Evolutionary conservation across 202 grass and related monocot genomes (phyloP), one percentile per base, ranked within the genome.

Genomic region (Brachypodium distachyon): DNA sequence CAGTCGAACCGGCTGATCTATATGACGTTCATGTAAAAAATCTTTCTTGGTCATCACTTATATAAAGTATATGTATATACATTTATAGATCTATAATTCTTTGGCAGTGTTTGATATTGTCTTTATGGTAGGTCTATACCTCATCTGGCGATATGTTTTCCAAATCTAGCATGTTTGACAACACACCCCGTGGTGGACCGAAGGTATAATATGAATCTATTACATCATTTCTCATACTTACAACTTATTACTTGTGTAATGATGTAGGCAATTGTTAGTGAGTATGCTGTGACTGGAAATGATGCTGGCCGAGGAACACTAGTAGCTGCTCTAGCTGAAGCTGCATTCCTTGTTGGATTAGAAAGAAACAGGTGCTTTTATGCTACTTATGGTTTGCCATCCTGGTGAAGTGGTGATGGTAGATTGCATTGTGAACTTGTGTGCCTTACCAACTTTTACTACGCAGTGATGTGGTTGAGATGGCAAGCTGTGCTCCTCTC

Each of bases 401-500:
- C 21, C 28, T 17, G 22, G 31, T 33, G 61, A 67, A 79, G 2
- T 17, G 22, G 31, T 33, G 61, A 67, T 83, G 2, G 9, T 68
- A 53, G 21, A 44, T 43, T 54, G 18, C 19, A 22, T 68, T 34
- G 19, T 23, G 19, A 57, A 31, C 19, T 73, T 42, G 43, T 3
- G 8, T 79, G 36, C 56, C 60, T 74, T 39, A 12, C 25, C 6
- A 54, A 54, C 28, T 66, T 19, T 77, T 78, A 81, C 25, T 82
- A 49, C 84, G 56, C 84, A 97, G 94, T 42, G 94, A 97, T 61
- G 76, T 92, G 69, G 91, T 97, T 32, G 81, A 91, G 63, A 97
- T 97, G 94, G 94, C 94, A 82, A 97, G 94, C 69, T 94, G 89
- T 66, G 91, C 94, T 39, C 94, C 94, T 41, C 91, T 94, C 59